Conservation (phyloP, 805 yeast genomes). For the Metschnikowia shivogae region DNA sequence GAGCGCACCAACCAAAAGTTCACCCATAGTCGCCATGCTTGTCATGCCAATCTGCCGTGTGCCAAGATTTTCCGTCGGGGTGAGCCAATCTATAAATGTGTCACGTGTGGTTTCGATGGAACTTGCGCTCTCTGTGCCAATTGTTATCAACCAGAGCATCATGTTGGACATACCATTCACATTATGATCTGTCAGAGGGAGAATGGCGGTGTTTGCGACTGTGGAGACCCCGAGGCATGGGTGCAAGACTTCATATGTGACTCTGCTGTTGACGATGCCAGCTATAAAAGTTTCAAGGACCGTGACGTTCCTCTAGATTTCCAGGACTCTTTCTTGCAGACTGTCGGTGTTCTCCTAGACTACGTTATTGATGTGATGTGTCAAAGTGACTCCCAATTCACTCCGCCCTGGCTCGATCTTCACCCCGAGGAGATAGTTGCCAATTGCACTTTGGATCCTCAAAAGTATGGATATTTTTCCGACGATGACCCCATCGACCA, state of each 20-base stretch:
- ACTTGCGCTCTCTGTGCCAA: slow-evolving; percentile 77
- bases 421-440: slow-evolving; percentile 28
- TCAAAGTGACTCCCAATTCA: slow-evolving; percentile 41
- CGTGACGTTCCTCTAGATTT: slow-evolving; percentile 43
- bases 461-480: slow-evolving; percentile 38
- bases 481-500: slow-evolving; percentile 30
- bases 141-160: slow-evolving; percentile 69
- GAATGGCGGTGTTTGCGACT: slow-evolving; percentile 81
- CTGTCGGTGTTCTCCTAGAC: slow-evolving; percentile 50
- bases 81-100: slow-evolving; percentile 76
- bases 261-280: slow-evolving; percentile 18
- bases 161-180: slow-evolving; percentile 67
- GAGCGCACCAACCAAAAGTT: slow-evolving; percentile 16
- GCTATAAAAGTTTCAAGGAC: slow-evolving; percentile 4
- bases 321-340: slow-evolving; percentile 29
- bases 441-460: slow-evolving; percentile 32
- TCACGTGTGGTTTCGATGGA: slow-evolving; percentile 74
- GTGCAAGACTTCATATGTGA: slow-evolving; percentile 49
- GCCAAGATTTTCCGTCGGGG: slow-evolving; percentile 69
- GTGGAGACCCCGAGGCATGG: slow-evolving; percentile 91
- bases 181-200: slow-evolving; percentile 60
- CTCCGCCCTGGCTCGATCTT: slow-evolving; percentile 22
- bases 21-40: slow-evolving; percentile 29
- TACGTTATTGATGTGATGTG: slow-evolving; percentile 59
- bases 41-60: slow-evolving; percentile 68